Evolutionary conservation across 805 yeast genomes (phyloP).

Genomic region (Pichia rugopelliculosa): DNA sequence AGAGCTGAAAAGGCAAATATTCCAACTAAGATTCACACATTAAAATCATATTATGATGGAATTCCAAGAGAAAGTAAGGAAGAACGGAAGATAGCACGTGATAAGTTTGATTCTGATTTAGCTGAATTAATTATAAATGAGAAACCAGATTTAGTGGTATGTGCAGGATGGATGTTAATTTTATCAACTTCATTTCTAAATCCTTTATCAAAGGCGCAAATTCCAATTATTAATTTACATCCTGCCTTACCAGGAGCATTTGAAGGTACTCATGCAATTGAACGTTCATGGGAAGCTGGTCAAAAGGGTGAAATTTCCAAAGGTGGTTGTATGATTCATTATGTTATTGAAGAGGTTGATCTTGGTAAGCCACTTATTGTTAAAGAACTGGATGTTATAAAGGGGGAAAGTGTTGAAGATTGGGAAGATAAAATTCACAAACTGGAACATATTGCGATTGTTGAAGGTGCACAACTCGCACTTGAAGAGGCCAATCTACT

Average conservation of each 20-base stretch:
- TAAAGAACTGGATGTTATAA: conserved; percentile 61
- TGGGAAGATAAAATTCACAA: conserved; percentile 80
- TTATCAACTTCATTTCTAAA: conserved; percentile 68
- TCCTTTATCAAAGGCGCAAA: conserved; percentile 50
- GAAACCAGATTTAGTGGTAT: conserved; percentile 80
- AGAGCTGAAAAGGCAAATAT: conserved; percentile 69
- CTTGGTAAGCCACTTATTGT: conserved; percentile 86
- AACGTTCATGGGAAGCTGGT: conserved; percentile 93
- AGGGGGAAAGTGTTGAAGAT: conserved; percentile 68
- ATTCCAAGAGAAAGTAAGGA: conserved; percentile 61
- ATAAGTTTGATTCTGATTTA: conserved; percentile 68
- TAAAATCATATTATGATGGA: conserved; percentile 67
- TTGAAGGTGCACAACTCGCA: conserved; percentile 72
- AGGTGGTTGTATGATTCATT: conserved; percentile 96
- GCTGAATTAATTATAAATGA: conserved; percentile 55
- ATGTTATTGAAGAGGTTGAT: conserved; percentile 94
- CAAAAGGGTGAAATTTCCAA: conserved; percentile 67
- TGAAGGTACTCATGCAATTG: conserved; percentile 96
- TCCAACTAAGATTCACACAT: conserved; percentile 63
- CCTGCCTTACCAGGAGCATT: conserved; percentile 97
- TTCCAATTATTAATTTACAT: conserved; percentile 86
- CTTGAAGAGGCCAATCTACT: neutral
- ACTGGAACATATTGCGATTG: conserved; percentile 85
- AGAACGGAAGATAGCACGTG: conserved; percentile 55
- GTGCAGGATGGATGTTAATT: conserved; percentile 99